Conservation (phyloP, 768 basidiomycete genomes). For the Agrocybe pediades region DNA sequence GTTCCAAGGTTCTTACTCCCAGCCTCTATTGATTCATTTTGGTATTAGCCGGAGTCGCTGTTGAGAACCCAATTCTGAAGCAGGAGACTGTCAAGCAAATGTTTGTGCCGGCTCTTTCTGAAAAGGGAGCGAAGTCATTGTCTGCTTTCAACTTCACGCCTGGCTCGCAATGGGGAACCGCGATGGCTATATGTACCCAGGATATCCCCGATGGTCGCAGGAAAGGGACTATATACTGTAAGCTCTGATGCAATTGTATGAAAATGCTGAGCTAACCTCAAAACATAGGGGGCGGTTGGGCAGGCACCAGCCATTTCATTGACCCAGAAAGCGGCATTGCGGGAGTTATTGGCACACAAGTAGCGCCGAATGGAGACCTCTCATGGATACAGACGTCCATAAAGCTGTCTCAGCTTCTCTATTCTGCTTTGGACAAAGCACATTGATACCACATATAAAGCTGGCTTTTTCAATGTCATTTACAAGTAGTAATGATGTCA, state of each 20-base stretch:
- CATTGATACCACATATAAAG: too few species aligned
- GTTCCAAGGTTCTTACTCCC: neutral
- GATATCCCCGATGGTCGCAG: neutral
- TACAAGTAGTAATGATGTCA: too few species aligned
- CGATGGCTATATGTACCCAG: neutral
- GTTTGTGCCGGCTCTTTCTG: slow-evolving; percentile 21
- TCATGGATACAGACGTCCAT: neutral
- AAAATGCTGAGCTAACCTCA: neutral
- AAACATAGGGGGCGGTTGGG: neutral
- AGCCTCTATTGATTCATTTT: neutral
- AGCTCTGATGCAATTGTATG: neutral
- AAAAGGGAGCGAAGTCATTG: slow-evolving; percentile 5
- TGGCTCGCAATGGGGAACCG: neutral
- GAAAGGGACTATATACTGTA: neutral
- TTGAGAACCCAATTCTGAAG: slow-evolving; percentile 8
- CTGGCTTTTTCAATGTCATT: too few species aligned
- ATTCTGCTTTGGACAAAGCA: neutral
- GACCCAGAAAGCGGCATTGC: neutral
- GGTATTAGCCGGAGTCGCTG: neutral
- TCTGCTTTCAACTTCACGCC: neutral
- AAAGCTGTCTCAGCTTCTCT: neutral
- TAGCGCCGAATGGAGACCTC: neutral
- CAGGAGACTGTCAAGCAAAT: slow-evolving; percentile 11
- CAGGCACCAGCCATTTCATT: neutral
- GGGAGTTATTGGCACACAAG: neutral